These are phyloP conservation scores for Pelargonium exstipulatum DNA, from an alignment of 441 rosid species.

Conservation along the genomic window DNA sequence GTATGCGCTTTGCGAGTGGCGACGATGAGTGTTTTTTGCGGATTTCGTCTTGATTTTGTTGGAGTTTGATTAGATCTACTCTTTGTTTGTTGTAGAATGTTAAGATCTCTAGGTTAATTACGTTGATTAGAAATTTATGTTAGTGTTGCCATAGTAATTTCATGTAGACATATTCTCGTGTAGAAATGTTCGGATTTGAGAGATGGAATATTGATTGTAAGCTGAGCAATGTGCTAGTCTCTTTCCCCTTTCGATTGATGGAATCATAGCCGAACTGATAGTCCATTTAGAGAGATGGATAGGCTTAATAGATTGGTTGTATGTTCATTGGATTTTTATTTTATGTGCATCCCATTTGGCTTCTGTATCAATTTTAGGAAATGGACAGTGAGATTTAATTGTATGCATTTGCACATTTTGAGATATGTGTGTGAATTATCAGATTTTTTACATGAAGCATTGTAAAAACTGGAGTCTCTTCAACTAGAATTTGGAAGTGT, in stretches of 20 bases:
- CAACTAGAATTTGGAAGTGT: slow-evolving; percentile 3
- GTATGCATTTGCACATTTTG: neutral
- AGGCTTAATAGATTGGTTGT: neutral
- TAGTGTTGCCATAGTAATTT: too few species aligned
- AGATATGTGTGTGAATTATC: neutral
- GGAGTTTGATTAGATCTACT: slow-evolving; percentile 27
- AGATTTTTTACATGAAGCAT: neutral
- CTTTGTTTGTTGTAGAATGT: neutral
- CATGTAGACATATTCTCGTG: too few species aligned
- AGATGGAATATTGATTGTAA: too few species aligned
- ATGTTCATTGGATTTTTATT: neutral
- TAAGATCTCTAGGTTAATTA: neutral
- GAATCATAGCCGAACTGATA: too few species aligned
- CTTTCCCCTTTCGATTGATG: too few species aligned
- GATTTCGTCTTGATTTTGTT: slow-evolving; percentile 13
- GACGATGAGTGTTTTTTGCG: slow-evolving; percentile 43
- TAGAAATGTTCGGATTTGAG: too few species aligned
- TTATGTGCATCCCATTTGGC: neutral
- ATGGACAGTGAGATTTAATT: neutral
- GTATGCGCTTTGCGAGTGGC: slow-evolving; percentile 67
- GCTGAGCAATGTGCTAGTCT: too few species aligned
- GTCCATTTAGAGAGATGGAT: too few species aligned
- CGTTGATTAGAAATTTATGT: too few species aligned
- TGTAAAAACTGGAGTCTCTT: slow-evolving; percentile 1
- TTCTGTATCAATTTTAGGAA: neutral